Conservation (phyloP, 352 stramenopile species). For the Saprolegnia parasitica region DNA sequence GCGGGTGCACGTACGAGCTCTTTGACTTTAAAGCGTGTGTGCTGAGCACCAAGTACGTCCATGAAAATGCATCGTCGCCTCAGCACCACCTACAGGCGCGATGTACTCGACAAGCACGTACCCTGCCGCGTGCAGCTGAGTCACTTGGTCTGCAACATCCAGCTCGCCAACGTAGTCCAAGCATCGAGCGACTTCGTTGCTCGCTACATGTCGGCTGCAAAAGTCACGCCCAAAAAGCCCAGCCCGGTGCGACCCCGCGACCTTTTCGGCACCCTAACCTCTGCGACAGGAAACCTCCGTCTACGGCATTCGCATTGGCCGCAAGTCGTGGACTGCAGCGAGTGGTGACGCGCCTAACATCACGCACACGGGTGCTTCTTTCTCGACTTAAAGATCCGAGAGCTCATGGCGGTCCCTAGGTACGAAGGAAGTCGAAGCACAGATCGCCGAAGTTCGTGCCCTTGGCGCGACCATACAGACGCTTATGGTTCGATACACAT, state of each 20-base stretch:
- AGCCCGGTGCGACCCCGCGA: neutral
- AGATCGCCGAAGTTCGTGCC: constrained; percentile 29
- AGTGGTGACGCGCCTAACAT: constrained; percentile 29
- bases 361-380: constrained; percentile 19
- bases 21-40: constrained; percentile 62
- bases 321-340: constrained; percentile 35
- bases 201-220: constrained; percentile 52
- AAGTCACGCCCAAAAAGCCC: constrained; percentile 34
- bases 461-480: neutral
- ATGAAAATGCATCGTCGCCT: neutral
- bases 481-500: neutral
- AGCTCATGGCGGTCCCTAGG: constrained; percentile 6
- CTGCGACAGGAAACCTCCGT: constrained; percentile 47
- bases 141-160: constrained; percentile 54
- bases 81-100: neutral
- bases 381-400: constrained; percentile 21
- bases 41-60: constrained; percentile 42
- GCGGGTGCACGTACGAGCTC: constrained; percentile 38
- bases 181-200: constrained; percentile 58
- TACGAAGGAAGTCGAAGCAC: constrained; percentile 41
- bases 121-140: constrained; percentile 46
- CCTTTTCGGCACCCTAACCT: constrained; percentile 35
- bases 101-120: constrained; percentile 39
- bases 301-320: constrained; percentile 69
- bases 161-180: constrained; percentile 53